Base-by-base conservation (phyloP, 768 basidiomycete species). In the Amanita fuliginea region DNA sequence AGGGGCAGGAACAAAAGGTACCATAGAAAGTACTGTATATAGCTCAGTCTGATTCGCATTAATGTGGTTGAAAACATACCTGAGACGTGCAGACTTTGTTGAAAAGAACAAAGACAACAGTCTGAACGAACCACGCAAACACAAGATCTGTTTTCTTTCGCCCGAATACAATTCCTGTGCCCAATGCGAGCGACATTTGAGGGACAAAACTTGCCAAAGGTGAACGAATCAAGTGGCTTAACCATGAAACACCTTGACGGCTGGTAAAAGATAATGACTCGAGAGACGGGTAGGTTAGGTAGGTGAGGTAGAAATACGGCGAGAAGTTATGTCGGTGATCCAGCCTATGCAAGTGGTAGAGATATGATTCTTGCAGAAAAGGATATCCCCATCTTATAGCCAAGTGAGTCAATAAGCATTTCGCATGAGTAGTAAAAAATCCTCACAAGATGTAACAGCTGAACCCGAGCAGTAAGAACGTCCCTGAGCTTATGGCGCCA, bases 291-390 rank as follows among this genome's bases (percentile, higher is more conserved):
- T 93, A 86, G 0, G 82, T 83, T 48, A 98, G 79, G 64, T 98
- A 97, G 34, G 86, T 91, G 30, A 86, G 80, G 62, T 98, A 97
- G 66, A 96, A 98, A 68, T 97, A 96, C 0, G 92, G 89, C 5
- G 94, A 93, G 66, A 99, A 98, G 64, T 99, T 99, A 66, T 98
- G 96, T 49, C 95, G 85, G 58, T 98, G 94, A 65, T 99, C 96
- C 16, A 89, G 80, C 16, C 96, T 80, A 54, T 83, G 78, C 8
- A 90, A 67, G 56, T 98, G 96, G 62, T 98, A 98, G 11, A 98
- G 72, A 63, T 92, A 98, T 1, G 96, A 83, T 62, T 98, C 87
- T 49, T 86, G 73, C 16, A 98, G 65, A 70, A 98, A 96, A 0
- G 95, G 84, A 54, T 85, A 73, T 14, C 96, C 96, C 94, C 96